A percentile compares a stretch with the other conserved stretches of the same genome.
phyloP scores from a whole-genome alignment of 176 grass and related monocot species.

The Hsuehochloa calcarea region DNA sequence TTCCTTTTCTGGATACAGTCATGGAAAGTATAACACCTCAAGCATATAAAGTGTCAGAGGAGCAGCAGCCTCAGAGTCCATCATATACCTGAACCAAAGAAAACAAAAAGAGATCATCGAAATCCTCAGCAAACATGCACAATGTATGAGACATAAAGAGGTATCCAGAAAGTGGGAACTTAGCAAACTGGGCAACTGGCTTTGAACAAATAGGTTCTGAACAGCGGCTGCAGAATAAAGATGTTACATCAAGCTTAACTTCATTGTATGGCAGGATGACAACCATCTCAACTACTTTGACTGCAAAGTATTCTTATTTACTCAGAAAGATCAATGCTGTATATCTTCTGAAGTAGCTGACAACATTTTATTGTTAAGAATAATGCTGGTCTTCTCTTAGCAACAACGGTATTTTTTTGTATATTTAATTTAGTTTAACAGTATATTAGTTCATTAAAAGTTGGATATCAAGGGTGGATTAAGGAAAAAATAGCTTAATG shows the following conservation, averaged over 20 bases:
- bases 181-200: neutral
- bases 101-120: conserved; percentile 22
- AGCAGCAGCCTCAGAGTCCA: conserved; percentile 78
- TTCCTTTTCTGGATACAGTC: conserved; percentile 7
- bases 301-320: neutral
- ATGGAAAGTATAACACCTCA: conserved; percentile 59
- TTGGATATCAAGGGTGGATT: neutral
- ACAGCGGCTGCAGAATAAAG: neutral
- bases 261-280: neutral
- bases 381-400: neutral
- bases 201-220: neutral
- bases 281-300: neutral
- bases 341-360: conserved; percentile 4
- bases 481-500: neutral
- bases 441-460: neutral
- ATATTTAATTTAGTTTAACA: neutral
- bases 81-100: conserved; percentile 79
- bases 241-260: neutral
- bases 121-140: conserved; percentile 3
- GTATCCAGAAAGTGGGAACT: neutral
- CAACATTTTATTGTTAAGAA: neutral
- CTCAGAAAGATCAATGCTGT: neutral
- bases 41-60: conserved; percentile 97
- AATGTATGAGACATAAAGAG: neutral
- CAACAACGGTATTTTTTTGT: neutral